phyloP scores from a whole-genome alignment of 306 rosid genomes.

The Crotalaria pallida region DNA sequence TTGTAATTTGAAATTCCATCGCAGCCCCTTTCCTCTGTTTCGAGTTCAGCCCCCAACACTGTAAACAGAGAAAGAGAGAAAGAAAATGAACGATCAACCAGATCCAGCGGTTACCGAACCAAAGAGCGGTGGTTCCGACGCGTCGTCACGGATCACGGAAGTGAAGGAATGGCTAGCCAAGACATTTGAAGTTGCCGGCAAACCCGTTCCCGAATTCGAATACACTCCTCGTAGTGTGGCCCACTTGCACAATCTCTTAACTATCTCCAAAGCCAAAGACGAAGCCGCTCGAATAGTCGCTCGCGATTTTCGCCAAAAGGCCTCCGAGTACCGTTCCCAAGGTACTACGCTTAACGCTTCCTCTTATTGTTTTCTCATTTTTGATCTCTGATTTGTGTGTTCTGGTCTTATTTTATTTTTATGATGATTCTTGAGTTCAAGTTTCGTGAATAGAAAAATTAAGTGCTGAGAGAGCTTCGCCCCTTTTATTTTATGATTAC shows the following conservation, averaged over 20 bases:
- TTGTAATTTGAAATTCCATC: too few species aligned
- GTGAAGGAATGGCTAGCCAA: constrained; percentile 72
- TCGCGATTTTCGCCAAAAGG: constrained; percentile 78
- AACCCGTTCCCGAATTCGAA: constrained; percentile 75
- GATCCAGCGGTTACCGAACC: constrained; percentile 20
- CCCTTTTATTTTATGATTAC: too few species aligned
- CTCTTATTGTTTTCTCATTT: not conserved
- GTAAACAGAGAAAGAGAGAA: not conserved
- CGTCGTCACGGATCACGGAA: constrained; percentile 43
- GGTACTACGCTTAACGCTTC: constrained; percentile 53
- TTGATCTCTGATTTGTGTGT: not conserved
- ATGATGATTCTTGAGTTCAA: too few species aligned
- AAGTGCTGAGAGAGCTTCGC: too few species aligned
- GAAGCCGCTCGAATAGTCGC: constrained; percentile 82
- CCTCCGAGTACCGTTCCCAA: constrained; percentile 87
- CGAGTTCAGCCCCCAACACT: too few species aligned
- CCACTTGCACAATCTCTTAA: constrained; percentile 55
- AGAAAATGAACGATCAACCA: constrained; percentile 32
- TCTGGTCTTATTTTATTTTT: too few species aligned
- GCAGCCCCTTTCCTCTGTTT: too few species aligned
- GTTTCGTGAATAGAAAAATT: too few species aligned
- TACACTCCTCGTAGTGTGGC: constrained; percentile 82
- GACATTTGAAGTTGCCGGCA: constrained; percentile 72
- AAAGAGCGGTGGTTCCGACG: constrained; percentile 26
- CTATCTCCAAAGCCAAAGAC: constrained; percentile 76